phyloP scores from a whole-genome alignment of 257 asterid genomes.

The Fraxinus americana region DNA sequence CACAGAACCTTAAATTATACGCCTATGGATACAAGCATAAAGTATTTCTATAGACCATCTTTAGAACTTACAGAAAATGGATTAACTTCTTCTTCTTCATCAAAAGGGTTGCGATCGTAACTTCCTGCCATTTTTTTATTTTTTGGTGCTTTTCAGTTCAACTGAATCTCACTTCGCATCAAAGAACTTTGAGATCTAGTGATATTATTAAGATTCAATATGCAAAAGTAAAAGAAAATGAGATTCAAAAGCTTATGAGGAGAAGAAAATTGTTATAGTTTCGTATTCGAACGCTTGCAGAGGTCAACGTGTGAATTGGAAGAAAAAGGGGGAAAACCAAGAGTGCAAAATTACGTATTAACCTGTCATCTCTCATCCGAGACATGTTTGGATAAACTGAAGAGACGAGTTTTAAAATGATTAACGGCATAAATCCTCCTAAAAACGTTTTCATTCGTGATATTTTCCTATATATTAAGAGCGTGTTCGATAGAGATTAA shows the following conservation, averaged over 20 bases:
- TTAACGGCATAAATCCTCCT: too few species aligned
- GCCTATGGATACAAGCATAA: background rate
- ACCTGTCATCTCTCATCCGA: background rate
- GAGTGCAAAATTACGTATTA: too few species aligned
- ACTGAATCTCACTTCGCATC: background rate
- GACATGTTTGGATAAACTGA: background rate
- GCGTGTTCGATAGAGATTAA: too few species aligned
- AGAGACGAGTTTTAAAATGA: too few species aligned
- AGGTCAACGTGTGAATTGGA: background rate
- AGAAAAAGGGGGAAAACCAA: background rate
- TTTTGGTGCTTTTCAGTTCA: background rate
- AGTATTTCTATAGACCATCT: background rate
- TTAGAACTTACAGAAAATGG: slow-evolving; percentile 32
- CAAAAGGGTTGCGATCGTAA: slow-evolving; percentile 57
- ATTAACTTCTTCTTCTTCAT: slow-evolving; percentile 43
- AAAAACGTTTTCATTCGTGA: too few species aligned
- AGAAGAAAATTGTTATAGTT: background rate
- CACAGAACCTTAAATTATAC: background rate
- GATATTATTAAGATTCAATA: background rate
- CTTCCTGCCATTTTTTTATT: slow-evolving; percentile 8
- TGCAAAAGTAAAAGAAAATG: background rate
- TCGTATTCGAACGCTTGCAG: background rate
- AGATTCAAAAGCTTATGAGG: background rate
- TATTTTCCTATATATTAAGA: too few species aligned
- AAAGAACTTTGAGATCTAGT: background rate